phyloP scores from a whole-genome alignment of 495 filamentous ascomycete genomes.

The Neurospora sp. region DNA sequence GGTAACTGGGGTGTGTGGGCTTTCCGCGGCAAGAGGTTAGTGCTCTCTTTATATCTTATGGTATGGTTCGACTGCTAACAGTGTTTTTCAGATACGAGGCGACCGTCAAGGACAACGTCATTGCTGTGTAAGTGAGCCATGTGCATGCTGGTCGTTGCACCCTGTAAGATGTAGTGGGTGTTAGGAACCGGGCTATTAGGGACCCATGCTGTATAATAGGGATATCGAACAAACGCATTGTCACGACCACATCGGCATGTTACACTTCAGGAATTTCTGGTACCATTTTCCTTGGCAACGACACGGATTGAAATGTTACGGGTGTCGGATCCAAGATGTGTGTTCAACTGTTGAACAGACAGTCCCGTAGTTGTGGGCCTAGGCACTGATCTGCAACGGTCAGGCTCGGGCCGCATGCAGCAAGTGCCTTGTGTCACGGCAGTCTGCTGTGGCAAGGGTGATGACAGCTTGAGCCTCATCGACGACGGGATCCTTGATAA shows the following conservation, averaged over 20 bases:
- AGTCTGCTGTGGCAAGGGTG: background rate
- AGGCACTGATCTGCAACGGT: background rate
- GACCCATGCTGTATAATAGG: background rate
- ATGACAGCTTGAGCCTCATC: background rate
- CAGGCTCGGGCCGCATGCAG: background rate
- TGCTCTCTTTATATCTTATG: slow-evolving; percentile 6
- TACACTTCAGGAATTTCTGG: background rate
- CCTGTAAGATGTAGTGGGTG: slow-evolving; percentile 1
- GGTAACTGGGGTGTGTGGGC: slow-evolving; percentile 97
- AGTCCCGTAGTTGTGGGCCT: background rate
- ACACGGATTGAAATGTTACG: background rate
- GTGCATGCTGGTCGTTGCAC: slow-evolving; percentile 1
- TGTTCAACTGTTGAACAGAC: background rate
- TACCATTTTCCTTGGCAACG: background rate
- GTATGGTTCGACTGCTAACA: slow-evolving; percentile 17
- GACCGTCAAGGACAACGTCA: slow-evolving; percentile 36
- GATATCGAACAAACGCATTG: background rate
- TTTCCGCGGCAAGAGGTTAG: slow-evolving; percentile 93
- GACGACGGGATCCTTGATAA: background rate
- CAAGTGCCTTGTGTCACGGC: background rate
- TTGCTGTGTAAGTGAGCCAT: background rate
- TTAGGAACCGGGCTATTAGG: background rate
- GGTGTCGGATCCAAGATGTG: background rate
- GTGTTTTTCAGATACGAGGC: slow-evolving; percentile 46
- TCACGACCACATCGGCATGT: background rate